Conservation (phyloP, 345 rosid species). For the Hirschfeldia incana region DNA sequence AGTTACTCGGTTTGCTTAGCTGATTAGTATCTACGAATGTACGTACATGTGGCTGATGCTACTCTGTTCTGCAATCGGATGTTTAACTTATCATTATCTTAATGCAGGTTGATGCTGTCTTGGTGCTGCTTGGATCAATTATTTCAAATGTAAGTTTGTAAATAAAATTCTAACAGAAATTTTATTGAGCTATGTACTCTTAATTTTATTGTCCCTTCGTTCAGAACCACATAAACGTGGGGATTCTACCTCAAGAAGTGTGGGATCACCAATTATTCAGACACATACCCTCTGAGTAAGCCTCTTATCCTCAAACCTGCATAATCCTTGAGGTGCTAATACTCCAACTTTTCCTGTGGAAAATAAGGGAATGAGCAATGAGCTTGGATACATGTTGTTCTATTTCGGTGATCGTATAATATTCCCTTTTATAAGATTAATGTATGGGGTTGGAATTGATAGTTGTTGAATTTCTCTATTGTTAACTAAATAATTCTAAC, state of each 20-base stretch:
- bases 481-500: conserved; percentile 26
- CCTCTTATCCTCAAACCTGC: conserved; percentile 17
- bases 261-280: conserved; percentile 87
- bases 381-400: conserved; percentile 18
- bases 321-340: conserved; percentile 2
- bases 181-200: conserved; percentile 8
- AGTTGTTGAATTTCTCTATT: conserved; percentile 19
- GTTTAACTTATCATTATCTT: conserved; percentile 15
- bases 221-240: conserved; percentile 57
- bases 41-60: not conserved
- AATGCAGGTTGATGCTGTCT: conserved; percentile 79
- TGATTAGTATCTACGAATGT: conserved; percentile 16
- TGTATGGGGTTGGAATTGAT: conserved; percentile 6
- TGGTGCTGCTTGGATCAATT: conserved; percentile 73
- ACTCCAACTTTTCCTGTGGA: conserved; percentile 7
- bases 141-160: conserved; percentile 59
- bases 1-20: conserved; percentile 5
- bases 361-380: not conserved
- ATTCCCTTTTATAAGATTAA: conserved; percentile 1
- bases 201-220: conserved; percentile 22
- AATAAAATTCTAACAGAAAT: not conserved
- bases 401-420: not conserved
- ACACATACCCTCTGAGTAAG: conserved; percentile 71
- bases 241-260: conserved; percentile 72
- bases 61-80: not conserved